A percentile compares a stretch with the other conserved stretches of the same genome.
These are phyloP conservation scores for Lentinula sp. DNA, from an alignment of 768 basidiomycete genomes.

Conservation along the genomic window DNA sequence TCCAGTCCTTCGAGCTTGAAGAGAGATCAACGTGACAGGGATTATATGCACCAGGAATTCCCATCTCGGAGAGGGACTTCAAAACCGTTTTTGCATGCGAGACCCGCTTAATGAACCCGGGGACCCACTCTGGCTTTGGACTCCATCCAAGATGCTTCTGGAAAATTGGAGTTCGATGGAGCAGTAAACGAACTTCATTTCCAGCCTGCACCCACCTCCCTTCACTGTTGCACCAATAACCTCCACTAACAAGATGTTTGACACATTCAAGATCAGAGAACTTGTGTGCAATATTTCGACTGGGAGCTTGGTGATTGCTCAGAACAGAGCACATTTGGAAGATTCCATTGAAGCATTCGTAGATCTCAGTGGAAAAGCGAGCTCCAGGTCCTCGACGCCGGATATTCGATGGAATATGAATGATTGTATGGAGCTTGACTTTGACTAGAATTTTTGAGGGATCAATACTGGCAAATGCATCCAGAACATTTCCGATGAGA, in stretches of 20 bases:
- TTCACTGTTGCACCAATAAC: constrained; percentile 17
- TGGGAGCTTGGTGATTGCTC: constrained; percentile 30
- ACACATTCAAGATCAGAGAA: constrained; percentile 20
- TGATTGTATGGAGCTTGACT: constrained; percentile 26
- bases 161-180: neutral
- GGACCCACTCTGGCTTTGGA: no score
- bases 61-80: no score
- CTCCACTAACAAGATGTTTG: constrained; percentile 26
- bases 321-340: constrained; percentile 27
- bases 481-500: constrained; percentile 13
- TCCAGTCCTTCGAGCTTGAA: no score
- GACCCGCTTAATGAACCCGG: no score
- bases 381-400: constrained; percentile 26
- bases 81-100: no score
- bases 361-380: constrained; percentile 27
- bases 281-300: constrained; percentile 23
- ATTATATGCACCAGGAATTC: no score
- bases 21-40: no score
- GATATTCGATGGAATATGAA: constrained; percentile 22
- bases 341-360: constrained; percentile 32
- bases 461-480: constrained; percentile 18
- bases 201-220: constrained; percentile 9
- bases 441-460: constrained; percentile 19
- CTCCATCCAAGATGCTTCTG: constrained; percentile 14
- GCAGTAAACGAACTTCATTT: neutral